These are phyloP conservation scores for Volutella citrinella DNA, from an alignment of 2,329 filamentous ascomycete genomes.

Conservation along the genomic window DNA sequence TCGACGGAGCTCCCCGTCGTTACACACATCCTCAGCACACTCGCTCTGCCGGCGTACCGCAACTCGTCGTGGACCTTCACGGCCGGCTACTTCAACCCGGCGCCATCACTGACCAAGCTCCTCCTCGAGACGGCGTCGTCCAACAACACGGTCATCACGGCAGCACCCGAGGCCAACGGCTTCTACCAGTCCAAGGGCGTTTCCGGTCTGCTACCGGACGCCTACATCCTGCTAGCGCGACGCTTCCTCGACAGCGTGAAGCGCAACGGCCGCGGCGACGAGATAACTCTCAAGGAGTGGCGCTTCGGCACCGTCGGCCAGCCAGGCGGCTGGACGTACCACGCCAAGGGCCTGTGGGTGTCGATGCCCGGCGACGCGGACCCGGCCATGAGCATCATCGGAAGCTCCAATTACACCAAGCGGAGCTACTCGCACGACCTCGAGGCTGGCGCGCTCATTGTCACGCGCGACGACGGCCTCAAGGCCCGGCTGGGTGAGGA, in stretches of 20 bases:
- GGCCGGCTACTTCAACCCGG: conserved; percentile 97
- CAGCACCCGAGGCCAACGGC: conserved; percentile 89
- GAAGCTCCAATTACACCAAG: conserved; percentile 94
- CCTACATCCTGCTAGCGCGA: conserved; percentile 84
- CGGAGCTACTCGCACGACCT: conserved; percentile 89
- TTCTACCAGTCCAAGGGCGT: conserved; percentile 89
- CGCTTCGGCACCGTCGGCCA: conserved; percentile 75
- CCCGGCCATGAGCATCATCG: conserved; percentile 79
- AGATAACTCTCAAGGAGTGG: conserved; percentile 84
- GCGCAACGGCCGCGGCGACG: conserved; percentile 43
- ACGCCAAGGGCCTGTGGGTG: conserved; percentile 94
- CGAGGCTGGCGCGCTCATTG: conserved; percentile 82
- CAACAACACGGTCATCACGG: conserved; percentile 82
- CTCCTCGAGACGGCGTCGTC: conserved; percentile 70
- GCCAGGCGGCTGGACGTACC: conserved; percentile 91
- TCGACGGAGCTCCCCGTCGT: conserved; percentile 89
- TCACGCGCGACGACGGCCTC: conserved; percentile 72
- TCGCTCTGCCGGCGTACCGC: conserved; percentile 61
- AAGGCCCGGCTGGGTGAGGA: conserved; percentile 75
- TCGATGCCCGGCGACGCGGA: conserved; percentile 63
- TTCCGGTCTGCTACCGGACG: conserved; percentile 84
- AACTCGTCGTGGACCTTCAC: conserved; percentile 91
- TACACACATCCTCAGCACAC: conserved; percentile 66
- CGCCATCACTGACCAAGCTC: conserved; percentile 75
- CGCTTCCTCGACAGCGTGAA: conserved; percentile 68